Evolutionary conservation across 73 alveolate genomes (phyloP).

Genomic region (Urostyla sp.): DNA sequence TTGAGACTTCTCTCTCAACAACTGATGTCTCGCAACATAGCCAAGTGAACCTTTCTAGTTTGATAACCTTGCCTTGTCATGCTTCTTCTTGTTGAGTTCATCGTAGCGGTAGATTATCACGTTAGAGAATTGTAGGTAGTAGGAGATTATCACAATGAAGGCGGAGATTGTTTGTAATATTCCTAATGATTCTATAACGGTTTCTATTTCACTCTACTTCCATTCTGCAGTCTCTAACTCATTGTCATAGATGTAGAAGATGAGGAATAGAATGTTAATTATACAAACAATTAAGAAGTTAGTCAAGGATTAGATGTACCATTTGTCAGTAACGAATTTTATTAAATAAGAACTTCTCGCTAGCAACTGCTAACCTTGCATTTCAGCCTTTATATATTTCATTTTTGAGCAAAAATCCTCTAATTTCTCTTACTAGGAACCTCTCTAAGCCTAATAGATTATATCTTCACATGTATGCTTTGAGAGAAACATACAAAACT

Average conservation of each 20-base stretch:
- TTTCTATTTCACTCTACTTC: not conserved
- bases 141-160: not conserved
- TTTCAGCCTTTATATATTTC: constrained; percentile 14
- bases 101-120: not conserved
- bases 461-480: not conserved
- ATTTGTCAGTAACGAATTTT: not conserved
- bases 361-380: constrained; percentile 15
- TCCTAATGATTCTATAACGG: not conserved
- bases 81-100: not conserved
- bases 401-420: constrained; percentile 5
- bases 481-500: constrained; percentile 43
- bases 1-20: too few species aligned
- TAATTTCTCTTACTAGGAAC: not conserved
- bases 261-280: constrained; percentile 12
- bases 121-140: constrained; percentile 14
- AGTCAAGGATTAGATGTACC: not conserved
- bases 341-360: constrained; percentile 8
- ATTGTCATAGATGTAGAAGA: constrained; percentile 1
- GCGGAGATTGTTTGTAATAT: constrained; percentile 5
- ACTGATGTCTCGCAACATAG: too few species aligned
- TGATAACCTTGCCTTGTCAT: not conserved
- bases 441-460: not conserved
- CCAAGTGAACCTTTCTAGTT: not conserved
- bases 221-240: not conserved
- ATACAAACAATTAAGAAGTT: not conserved